Base-by-base conservation (phyloP, 1,139 yeast species). In the Blastobotrys niveus region DNA sequence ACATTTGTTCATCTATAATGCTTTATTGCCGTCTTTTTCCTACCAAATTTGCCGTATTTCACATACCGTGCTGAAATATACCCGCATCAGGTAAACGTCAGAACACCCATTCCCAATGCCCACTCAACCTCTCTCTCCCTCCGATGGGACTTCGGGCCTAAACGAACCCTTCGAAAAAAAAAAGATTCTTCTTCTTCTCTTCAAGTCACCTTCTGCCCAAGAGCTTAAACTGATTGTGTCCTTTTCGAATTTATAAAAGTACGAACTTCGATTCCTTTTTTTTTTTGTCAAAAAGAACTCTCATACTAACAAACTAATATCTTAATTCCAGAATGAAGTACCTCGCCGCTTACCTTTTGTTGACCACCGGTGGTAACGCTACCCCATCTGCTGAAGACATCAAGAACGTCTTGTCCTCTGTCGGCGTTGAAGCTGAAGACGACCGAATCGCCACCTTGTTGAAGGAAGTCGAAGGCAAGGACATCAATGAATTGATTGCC, bases 371-470 rank as follows among this genome's bases (percentile, higher is more conserved):
- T 55, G 74, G 74, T 56, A 70, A 70, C 67, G 58, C 72, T 62
- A 52, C 91, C 64, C 97, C 97, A 76, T 76, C 96, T 60, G 95
- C 93, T 63, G 81, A 83, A 64, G 95, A 88, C 75, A 77, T 89
- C 82, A 82, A 82, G 75, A 60, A 81, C 56, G 86, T 91, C 65
- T 79, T 91, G 67, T 83, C 87, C 71, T 76, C 97, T 54, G 96
- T 91, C 67, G 95, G 96, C 70, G 80, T 84, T 65, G 98, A 91
- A 75, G 93, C 83, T 66, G 96, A 91, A 66, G 93, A 84, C 63
- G 79, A 83, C 68, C 88, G 88, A 74, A 71, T 91, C 73, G 72
- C 80, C 66, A 74, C 84, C 67, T 83, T 91, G 71, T 76, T 91
- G 67, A 72, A 86, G 61, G 94, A 93, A 70, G 81, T 91, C 65